A percentile compares a stretch with the other conserved stretches of the same genome.
These are phyloP conservation scores for Pseudodiploospora longispora DNA, from an alignment of 2,329 filamentous ascomycete species.

Conservation along the genomic window DNA sequence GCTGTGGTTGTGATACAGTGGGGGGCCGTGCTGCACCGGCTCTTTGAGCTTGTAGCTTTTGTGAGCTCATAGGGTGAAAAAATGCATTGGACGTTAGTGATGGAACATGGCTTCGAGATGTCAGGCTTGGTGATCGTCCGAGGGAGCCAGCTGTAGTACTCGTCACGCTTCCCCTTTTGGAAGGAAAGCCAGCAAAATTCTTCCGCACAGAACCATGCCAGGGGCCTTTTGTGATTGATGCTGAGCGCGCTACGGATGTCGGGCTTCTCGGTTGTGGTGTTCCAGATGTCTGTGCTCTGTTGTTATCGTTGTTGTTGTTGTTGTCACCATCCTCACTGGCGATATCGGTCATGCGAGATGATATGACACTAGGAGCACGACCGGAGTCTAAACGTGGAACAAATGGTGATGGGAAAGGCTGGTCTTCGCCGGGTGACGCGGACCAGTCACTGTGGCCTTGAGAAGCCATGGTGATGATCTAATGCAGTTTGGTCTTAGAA, in stretches of 20 bases:
- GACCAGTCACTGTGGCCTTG: conserved; percentile 27
- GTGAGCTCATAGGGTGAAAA: conserved; percentile 94
- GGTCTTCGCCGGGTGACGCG: conserved; percentile 30
- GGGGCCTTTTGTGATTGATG: conserved; percentile 44
- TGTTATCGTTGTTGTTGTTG: conserved; percentile 20
- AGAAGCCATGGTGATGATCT: conserved; percentile 27
- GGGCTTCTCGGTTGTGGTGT: conserved; percentile 24
- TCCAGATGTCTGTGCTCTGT: conserved; percentile 15
- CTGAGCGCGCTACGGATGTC: conserved; percentile 43
- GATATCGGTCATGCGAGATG: conserved; percentile 63
- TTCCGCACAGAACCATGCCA: conserved; percentile 52
- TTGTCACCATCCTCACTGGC: conserved; percentile 48
- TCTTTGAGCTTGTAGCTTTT: conserved; percentile 85
- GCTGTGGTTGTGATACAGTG: conserved; percentile 29
- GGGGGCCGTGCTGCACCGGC: conserved; percentile 44
- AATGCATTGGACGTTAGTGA: conserved; percentile 85
- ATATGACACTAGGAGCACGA: conserved; percentile 58
- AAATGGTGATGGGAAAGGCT: conserved; percentile 30
- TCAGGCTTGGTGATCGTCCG: conserved; percentile 46
- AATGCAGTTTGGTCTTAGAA: conserved; percentile 3
- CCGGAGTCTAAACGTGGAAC: conserved; percentile 33
- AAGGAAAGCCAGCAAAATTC: conserved; percentile 33
- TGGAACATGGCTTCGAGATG: conserved; percentile 81
- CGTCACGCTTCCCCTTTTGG: conserved; percentile 35
- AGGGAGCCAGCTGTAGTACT: conserved; percentile 44